phyloP scores from a whole-genome alignment of 2,329 filamentous ascomycete genomes.

The Chalara sp. region DNA sequence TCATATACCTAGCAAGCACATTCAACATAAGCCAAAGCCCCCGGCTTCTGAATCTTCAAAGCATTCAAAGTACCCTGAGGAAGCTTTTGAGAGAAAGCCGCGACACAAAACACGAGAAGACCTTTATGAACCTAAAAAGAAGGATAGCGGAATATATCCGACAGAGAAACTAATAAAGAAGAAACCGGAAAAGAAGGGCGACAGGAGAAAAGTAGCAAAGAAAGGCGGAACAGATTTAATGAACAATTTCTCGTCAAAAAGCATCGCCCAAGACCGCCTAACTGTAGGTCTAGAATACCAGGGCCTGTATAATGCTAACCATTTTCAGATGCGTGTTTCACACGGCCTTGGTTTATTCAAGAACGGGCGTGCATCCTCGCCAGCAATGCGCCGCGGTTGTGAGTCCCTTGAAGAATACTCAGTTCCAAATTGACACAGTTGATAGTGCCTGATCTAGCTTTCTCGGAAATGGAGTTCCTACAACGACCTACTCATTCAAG shows the following conservation, averaged over 20 bases:
- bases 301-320: conserved; percentile 7
- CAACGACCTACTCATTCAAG: conserved; percentile 19
- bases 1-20: no score
- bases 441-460: conserved; percentile 45
- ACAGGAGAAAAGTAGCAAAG: conserved; percentile 15
- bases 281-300: conserved; percentile 35
- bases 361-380: conserved; percentile 34
- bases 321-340: conserved; percentile 29
- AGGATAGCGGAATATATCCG: conserved; percentile 14
- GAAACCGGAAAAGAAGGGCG: conserved; percentile 12
- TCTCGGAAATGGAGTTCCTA: conserved; percentile 44
- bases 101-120: conserved; percentile 50
- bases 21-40: no score
- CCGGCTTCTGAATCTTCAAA: no score
- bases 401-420: conserved; percentile 14
- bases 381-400: conserved; percentile 30
- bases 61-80: conserved; percentile 1
- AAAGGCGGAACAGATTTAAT: conserved; percentile 39
- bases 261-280: conserved; percentile 43
- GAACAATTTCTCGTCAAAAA: conserved; percentile 47
- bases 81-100: conserved; percentile 36
- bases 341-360: conserved; percentile 37
- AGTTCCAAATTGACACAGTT: no score
- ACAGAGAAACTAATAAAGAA: conserved; percentile 14
- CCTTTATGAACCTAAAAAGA: conserved; percentile 43